Evolutionary conservation across 2,329 filamentous ascomycete genomes (phyloP).

Genomic region (Amphichorda felina): DNA sequence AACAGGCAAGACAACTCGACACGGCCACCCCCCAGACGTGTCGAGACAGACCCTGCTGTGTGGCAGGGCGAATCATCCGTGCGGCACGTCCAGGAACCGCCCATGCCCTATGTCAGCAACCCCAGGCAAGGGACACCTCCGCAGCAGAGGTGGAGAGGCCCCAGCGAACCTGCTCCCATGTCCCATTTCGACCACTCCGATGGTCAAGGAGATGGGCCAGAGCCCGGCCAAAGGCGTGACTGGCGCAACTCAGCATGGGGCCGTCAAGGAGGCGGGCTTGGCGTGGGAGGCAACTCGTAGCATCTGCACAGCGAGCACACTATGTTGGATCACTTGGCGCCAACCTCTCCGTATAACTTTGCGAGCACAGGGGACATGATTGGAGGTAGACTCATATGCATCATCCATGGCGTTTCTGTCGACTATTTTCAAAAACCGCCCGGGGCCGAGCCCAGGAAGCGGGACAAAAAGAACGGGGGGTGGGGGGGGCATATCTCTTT

Average conservation of each 20-base stretch:
- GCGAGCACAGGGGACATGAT: conserved; percentile 13
- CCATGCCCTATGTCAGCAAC: conserved; percentile 23
- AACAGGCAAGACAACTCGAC: conserved; percentile 46
- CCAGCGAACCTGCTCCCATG: conserved; percentile 8
- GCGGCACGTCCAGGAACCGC: conserved; percentile 59
- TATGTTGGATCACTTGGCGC: too few relatives aligned
- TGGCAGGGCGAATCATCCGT: conserved; percentile 80
- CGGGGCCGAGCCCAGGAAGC: not conserved
- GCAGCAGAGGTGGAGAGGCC: conserved; percentile 29
- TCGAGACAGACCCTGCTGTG: conserved; percentile 78
- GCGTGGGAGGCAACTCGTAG: conserved; percentile 33
- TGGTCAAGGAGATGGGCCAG: conserved; percentile 19
- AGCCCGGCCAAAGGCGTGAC: conserved; percentile 29
- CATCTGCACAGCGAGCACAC: not conserved
- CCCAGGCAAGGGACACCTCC: conserved; percentile 34
- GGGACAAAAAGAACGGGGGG: conserved; percentile 1
- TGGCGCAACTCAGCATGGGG: conserved; percentile 47
- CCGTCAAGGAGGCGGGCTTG: conserved; percentile 35
- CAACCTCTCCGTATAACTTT: not conserved
- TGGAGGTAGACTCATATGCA: conserved; percentile 23
- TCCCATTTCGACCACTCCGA: conserved; percentile 31
- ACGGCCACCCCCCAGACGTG: conserved; percentile 44
- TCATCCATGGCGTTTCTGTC: conserved; percentile 22
- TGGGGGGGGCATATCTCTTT: conserved; percentile 7
- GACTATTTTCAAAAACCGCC: conserved; percentile 5